Evolutionary conservation across 768 basidiomycete genomes (phyloP).

Genomic region (Lactarius evosmus): DNA sequence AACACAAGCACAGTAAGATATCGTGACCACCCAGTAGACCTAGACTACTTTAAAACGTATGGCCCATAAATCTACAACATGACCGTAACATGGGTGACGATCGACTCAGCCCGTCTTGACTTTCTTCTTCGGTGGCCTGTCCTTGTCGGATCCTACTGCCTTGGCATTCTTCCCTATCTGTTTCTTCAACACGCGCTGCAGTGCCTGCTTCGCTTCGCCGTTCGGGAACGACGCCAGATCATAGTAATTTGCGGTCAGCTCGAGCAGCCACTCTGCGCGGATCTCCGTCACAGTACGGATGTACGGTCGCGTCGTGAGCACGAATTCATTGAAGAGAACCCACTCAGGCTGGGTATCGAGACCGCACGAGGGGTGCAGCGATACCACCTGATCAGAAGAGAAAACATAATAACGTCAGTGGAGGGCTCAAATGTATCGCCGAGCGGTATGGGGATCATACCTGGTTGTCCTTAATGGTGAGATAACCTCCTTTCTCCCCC

Average conservation of each 20-base stretch:
- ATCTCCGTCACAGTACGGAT: slow-evolving; percentile 92
- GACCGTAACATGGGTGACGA: neutral
- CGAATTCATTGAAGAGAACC: slow-evolving; percentile 94
- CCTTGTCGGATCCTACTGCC: neutral
- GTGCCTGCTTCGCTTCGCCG: slow-evolving; percentile 65
- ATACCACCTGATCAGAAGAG: slow-evolving; percentile 51
- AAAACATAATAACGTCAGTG: neutral
- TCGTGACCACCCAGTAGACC: neutral
- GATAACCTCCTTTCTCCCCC: slow-evolving; percentile 82
- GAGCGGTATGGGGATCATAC: slow-evolving; percentile 37
- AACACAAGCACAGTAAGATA: neutral
- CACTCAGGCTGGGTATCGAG: slow-evolving; percentile 86
- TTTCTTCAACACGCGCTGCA: slow-evolving; percentile 21
- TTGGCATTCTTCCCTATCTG: slow-evolving; percentile 1
- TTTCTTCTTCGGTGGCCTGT: slow-evolving; percentile 13
- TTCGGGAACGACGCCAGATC: slow-evolving; percentile 62
- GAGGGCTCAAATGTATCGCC: neutral
- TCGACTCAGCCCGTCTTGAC: slow-evolving; percentile 2
- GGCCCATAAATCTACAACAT: neutral
- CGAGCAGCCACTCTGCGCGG: slow-evolving; percentile 77
- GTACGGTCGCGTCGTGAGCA: slow-evolving; percentile 82
- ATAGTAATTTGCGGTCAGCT: slow-evolving; percentile 64
- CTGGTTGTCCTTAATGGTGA: slow-evolving; percentile 95
- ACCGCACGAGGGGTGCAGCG: slow-evolving; percentile 83
- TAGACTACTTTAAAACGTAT: neutral